Evolutionary conservation across 768 basidiomycete species (phyloP), one percentile per base, ranked within the genome.

Genomic region (Mycena haematopus): DNA sequence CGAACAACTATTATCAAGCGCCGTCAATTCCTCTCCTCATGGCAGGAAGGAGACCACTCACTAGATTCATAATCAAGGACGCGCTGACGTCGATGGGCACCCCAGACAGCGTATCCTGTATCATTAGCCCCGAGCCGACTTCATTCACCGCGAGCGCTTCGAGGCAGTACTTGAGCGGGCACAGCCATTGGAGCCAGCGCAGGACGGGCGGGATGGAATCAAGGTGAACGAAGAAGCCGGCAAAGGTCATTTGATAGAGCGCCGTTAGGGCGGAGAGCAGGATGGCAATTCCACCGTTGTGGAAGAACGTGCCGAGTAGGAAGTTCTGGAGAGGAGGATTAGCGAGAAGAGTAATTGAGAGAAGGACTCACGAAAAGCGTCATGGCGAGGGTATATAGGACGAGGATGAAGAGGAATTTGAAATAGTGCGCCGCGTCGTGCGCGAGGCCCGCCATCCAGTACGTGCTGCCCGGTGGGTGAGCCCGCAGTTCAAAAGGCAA

Each of bases 391-490:
- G 89, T 89, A 72, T 89, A 97, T 22, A 96, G 79, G 21, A 94
- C 89, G 19, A 98, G 81, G 63, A 97, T 91, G 70, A 98, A 85
- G 22, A 97, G 79, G 77, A 92, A 99, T 71, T 97, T 99, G 89
- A 97, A 99, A 82, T 90, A 98, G 72, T 90, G 82, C 0, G 88
- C 84, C 2, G 94, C 87, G 45, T 91, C 84, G 5, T 81, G 81
- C 2, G 92, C 84, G 5, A 98, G 84, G 14, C 96, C 95, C 3
- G 94, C 93, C 96, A 98, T 95, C 92, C 93, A 94, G 69, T 94
- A 95, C n/a, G 89, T 89, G 55, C 90, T 91, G 62, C 11, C 14
- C 31, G n/a, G 19, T 7, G 58, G 22, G 31, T 65, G 19, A 53
- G 69, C 49, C 22, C 6, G 19, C 7, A 31, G 27, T 11, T 67